Percentiles rank a stretch among this genome's conserved stretches.
Evolutionary conservation across 768 basidiomycete genomes (phyloP).

Genomic region (Panellus pusillus): DNA sequence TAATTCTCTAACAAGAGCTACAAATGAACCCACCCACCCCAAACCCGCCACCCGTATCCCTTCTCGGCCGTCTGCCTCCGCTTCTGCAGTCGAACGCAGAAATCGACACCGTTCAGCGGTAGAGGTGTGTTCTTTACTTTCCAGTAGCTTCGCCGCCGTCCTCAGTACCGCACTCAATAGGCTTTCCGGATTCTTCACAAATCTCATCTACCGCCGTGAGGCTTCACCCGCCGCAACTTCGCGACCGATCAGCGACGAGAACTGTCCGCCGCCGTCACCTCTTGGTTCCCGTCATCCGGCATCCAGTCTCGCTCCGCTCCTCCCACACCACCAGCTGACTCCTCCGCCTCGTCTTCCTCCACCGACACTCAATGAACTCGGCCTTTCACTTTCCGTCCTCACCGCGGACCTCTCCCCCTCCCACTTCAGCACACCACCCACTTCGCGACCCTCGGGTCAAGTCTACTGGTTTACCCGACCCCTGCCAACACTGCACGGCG

Average conservation of each 20-base stretch:
- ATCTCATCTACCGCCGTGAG: constrained; percentile 75
- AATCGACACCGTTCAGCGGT: constrained; percentile 51
- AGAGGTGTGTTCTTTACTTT: constrained; percentile 49
- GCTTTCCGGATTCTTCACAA: constrained; percentile 83
- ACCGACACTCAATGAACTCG: constrained; percentile 73
- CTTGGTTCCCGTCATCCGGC: constrained; percentile 31
- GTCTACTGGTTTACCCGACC: too few relatives aligned
- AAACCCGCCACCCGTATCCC: constrained; percentile 24
- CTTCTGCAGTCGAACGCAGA: constrained; percentile 36
- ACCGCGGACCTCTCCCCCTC: constrained; percentile 71
- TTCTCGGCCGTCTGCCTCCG: constrained; percentile 31
- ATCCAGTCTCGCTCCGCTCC: constrained; percentile 54
- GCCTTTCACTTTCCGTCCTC: constrained; percentile 66
- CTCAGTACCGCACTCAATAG: constrained; percentile 53
- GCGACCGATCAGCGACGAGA: constrained; percentile 35
- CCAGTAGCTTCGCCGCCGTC: constrained; percentile 6
- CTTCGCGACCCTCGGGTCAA: too few relatives aligned
- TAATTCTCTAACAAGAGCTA: constrained; percentile 11
- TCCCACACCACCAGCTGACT: constrained; percentile 54
- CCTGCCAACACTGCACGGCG: too few relatives aligned
- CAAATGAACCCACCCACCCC: too few relatives aligned
- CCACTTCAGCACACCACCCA: constrained; percentile 75
- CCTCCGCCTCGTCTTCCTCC: constrained; percentile 74
- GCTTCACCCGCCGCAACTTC: constrained; percentile 26
- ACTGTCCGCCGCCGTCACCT: constrained; percentile 16